Base-by-base conservation (phyloP, 2,329 filamentous ascomycete genomes). In the Pseudomassariella vexata region DNA sequence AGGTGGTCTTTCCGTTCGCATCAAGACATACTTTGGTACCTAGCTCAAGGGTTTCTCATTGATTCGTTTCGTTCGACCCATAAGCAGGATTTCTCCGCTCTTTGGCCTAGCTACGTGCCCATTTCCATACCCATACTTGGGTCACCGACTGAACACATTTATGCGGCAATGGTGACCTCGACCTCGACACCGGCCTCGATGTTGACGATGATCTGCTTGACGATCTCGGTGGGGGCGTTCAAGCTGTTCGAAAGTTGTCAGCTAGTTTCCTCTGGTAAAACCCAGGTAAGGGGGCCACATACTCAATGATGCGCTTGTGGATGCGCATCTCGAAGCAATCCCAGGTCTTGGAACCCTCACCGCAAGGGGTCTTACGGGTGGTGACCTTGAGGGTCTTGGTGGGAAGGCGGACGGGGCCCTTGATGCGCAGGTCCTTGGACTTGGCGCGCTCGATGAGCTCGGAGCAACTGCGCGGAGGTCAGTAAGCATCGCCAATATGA, bases 271-370 rank as follows among this genome's bases (percentile, higher is more conserved):
- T n/a, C n/a, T 6, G 6, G 12, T 28, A 28, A 8, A 14, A 11
- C 9, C 3, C 9, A 27, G 7, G 18, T 17, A 16, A 20, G 15
- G n/a, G n/a, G n/a, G n/a, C n/a, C n/a, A 76, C 79, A 56, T 63
- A 85, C 79, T 95, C 89, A 62, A 95, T 95, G 61, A 95, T 77
- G 55, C 89, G 85, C 84, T 95, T 95, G 81, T 95, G 88, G 66
- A 95, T 94, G 73, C 90, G 84, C 88, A 98, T 94, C 83, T 98
- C 90, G 70, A 76, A 98, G 68, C 77, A 82, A 67, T 96, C 92
- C 92, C 92, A 98, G 62, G 92, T 98, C 87, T 98, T 98, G 70
- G 85, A 94, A 73, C 92, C 92, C 81, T 98, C 92, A 85, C 92
- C 92, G 73, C 85, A 92, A 66, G 92, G 92, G 49, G 92, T 96